These are phyloP conservation scores for Furcasterigmium furcatum DNA, from an alignment of 2,329 filamentous ascomycete genomes.

Conservation along the genomic window DNA sequence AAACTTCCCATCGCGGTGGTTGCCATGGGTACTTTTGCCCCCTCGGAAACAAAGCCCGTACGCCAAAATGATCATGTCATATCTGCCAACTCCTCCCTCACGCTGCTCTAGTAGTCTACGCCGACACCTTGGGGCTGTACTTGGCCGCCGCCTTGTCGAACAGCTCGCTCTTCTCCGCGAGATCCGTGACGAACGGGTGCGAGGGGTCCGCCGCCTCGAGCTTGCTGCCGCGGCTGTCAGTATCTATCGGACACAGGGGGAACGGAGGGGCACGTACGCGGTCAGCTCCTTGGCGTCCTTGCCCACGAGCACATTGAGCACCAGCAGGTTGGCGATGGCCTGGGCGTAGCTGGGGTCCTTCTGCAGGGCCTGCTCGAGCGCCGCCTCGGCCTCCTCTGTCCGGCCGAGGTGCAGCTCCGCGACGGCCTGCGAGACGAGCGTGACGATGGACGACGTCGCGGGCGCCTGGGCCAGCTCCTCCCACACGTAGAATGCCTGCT, in stretches of 20 bases:
- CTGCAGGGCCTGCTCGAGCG: conserved; percentile 74
- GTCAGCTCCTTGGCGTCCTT: conserved; percentile 63
- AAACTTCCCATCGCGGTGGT: too few relatives aligned
- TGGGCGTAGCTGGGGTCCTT: conserved; percentile 70
- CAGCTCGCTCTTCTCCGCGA: conserved; percentile 79
- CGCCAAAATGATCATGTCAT: too few relatives aligned
- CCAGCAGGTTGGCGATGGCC: conserved; percentile 78
- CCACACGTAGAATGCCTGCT: conserved; percentile 95
- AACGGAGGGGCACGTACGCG: conserved; percentile 43
- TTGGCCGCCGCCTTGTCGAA: conserved; percentile 86
- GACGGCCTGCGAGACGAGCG: conserved; percentile 83
- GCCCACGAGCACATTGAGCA: conserved; percentile 74
- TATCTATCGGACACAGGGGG: neutral
- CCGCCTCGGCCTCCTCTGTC: conserved; percentile 83
- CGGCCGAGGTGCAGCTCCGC: conserved; percentile 89
- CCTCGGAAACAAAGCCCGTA: too few relatives aligned
- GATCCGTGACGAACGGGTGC: conserved; percentile 69
- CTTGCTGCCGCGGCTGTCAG: conserved; percentile 34
- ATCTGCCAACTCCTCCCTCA: neutral
- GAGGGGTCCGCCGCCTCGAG: conserved; percentile 58
- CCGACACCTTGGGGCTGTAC: conserved; percentile 78
- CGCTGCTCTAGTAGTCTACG: conserved; percentile 16
- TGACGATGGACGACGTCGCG: conserved; percentile 71
- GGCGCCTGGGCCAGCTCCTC: conserved; percentile 91
- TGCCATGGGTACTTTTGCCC: too few relatives aligned